phyloP scores from a whole-genome alignment of 2,329 filamentous ascomycete species.

The Colletotrichum liaoningense region DNA sequence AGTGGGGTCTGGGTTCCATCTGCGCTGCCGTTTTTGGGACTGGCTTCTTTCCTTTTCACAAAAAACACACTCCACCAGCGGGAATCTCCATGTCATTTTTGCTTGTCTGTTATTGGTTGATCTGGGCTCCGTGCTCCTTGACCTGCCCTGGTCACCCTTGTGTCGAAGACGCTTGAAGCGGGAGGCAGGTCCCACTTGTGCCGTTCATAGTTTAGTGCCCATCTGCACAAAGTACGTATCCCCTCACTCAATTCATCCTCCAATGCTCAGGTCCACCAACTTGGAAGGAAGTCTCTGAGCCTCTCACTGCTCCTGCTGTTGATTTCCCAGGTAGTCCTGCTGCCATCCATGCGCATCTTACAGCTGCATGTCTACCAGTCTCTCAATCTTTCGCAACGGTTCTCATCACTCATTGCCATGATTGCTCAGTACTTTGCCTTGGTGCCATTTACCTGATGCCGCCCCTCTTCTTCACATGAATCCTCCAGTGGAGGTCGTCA shows the following conservation, averaged over 20 bases:
- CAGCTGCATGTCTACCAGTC: not conserved
- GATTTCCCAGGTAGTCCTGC: not conserved
- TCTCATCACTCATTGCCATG: not conserved
- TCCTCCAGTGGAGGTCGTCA: constrained; percentile 4
- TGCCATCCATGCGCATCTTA: not conserved
- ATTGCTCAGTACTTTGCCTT: not conserved
- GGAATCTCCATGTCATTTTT: constrained; percentile 8
- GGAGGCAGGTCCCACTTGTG: constrained; percentile 8
- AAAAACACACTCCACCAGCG: constrained; percentile 14
- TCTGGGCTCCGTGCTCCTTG: not conserved
- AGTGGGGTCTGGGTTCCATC: not conserved
- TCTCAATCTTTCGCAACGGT: not conserved
- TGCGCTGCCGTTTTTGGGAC: constrained; percentile 6
- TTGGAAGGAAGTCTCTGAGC: not conserved
- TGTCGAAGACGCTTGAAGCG: constrained; percentile 2
- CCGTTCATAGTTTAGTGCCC: constrained; percentile 12
- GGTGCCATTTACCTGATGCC: not conserved
- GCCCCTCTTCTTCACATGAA: constrained; percentile 21
- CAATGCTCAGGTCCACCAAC: not conserved
- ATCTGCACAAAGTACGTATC: constrained; percentile 1
- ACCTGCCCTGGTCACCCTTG: not conserved
- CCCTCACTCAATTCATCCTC: not conserved
- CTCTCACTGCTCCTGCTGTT: not conserved
- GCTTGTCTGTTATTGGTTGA: constrained; percentile 12
- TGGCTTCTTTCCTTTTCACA: constrained; percentile 6